phyloP scores from a whole-genome alignment of 345 rosid species.

The Eucalyptus pauciflora region DNA sequence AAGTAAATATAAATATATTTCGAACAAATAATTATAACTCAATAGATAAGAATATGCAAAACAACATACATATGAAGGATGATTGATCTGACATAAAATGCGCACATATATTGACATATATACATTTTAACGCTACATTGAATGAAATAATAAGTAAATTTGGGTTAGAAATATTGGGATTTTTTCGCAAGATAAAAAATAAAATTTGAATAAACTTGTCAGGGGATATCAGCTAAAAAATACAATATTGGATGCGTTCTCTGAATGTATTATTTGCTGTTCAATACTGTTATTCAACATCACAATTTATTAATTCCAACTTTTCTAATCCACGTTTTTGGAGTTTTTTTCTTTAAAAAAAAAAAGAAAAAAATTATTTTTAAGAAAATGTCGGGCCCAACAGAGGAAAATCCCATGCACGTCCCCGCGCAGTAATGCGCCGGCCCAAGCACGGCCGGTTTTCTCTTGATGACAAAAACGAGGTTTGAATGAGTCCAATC shows the following conservation, averaged over 20 bases:
- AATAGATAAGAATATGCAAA: too few species aligned
- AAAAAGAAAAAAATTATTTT: background rate
- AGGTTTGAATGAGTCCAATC: background rate
- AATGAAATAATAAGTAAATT: too few species aligned
- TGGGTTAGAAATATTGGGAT: background rate
- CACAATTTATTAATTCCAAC: background rate
- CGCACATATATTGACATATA: background rate
- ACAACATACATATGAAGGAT: too few species aligned
- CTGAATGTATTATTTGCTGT: background rate
- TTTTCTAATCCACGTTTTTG: background rate
- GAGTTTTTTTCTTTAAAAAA: background rate
- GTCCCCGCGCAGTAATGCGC: background rate
- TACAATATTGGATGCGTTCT: background rate
- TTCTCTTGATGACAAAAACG: background rate
- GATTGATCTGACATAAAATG: background rate
- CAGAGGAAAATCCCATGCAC: background rate
- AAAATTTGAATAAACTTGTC: background rate
- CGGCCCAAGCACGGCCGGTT: background rate
- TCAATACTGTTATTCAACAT: background rate
- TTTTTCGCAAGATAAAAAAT: background rate
- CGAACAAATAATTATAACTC: too few species aligned
- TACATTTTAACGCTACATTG: too few species aligned
- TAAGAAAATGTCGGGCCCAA: background rate
- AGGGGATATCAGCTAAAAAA: background rate
- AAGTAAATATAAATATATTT: too few species aligned